A percentile compares a stretch with the other conserved stretches of the same genome.
Conservation (phyloP, 345 rosid species). For the Barbarea vulgaris region DNA sequence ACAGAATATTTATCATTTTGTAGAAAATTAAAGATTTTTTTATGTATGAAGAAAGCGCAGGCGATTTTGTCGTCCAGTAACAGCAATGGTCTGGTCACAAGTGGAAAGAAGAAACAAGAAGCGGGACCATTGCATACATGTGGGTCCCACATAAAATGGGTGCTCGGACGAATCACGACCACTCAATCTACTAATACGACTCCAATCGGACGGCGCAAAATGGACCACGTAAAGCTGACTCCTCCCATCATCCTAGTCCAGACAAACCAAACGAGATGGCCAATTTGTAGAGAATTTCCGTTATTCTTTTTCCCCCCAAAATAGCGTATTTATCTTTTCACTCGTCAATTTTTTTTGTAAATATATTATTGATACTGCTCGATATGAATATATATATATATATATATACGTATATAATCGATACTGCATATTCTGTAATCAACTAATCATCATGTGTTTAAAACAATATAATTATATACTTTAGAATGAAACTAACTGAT, state of each 20-base stretch:
- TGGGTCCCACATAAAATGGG: constrained; percentile 26
- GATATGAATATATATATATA: too few relatives aligned
- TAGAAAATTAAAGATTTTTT: background rate
- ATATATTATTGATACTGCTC: background rate
- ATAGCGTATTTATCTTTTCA: constrained; percentile 7
- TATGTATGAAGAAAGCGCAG: constrained; percentile 16
- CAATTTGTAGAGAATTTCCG: constrained; percentile 22
- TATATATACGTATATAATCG: background rate
- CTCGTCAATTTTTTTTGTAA: background rate
- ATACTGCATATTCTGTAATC: background rate
- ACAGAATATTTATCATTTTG: background rate
- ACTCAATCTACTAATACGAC: background rate
- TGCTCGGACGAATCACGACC: constrained; percentile 27
- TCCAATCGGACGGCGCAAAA: constrained; percentile 20
- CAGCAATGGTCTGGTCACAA: constrained; percentile 37
- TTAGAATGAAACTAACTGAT: background rate
- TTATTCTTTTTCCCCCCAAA: background rate
- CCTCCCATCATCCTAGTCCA: constrained; percentile 32
- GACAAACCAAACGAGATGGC: constrained; percentile 22
- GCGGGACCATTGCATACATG: constrained; percentile 26
- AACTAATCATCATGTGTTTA: background rate
- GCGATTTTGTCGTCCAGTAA: constrained; percentile 36
- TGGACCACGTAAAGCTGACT: constrained; percentile 38
- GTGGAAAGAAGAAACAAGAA: constrained; percentile 43
- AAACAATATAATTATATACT: background rate